Percentiles rank a stretch among this genome's conserved stretches.
These are phyloP conservation scores for Picea abies DNA, from an alignment of 83 land plant genomes.

Conservation along the genomic window DNA sequence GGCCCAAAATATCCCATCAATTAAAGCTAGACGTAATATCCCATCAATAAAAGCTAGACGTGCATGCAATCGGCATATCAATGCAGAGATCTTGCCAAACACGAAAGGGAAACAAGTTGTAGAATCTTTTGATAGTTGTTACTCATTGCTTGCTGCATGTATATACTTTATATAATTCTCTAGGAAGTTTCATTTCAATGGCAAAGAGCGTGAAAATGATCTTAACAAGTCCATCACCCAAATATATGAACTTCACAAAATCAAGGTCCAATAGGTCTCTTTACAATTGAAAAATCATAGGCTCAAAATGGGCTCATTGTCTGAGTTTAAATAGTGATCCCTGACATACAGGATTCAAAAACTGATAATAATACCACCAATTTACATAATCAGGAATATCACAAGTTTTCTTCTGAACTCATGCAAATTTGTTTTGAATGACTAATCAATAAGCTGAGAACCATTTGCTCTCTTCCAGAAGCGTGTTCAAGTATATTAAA, in stretches of 20 bases:
- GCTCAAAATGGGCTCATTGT: not conserved
- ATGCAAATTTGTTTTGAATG: too few species aligned
- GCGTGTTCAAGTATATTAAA: not conserved
- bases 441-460: not conserved
- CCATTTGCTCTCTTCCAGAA: not conserved
- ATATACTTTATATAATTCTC: not conserved
- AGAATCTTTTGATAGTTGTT: not conserved
- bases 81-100: too few species aligned
- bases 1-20: not conserved
- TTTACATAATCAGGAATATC: not conserved
- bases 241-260: not conserved
- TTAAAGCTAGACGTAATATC: not conserved
- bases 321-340: not conserved
- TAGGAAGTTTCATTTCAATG: not conserved
- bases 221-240: not conserved
- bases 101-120: too few species aligned
- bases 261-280: not conserved
- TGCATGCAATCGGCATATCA: not conserved
- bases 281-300: not conserved
- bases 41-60: not conserved
- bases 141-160: constrained; percentile 1
- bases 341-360: not conserved
- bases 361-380: not conserved
- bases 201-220: not conserved
- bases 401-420: too few species aligned